Evolutionary conservation across 306 rosid species (phyloP), one percentile per base, ranked within the genome.

Genomic region (Dalbergia cultrata): DNA sequence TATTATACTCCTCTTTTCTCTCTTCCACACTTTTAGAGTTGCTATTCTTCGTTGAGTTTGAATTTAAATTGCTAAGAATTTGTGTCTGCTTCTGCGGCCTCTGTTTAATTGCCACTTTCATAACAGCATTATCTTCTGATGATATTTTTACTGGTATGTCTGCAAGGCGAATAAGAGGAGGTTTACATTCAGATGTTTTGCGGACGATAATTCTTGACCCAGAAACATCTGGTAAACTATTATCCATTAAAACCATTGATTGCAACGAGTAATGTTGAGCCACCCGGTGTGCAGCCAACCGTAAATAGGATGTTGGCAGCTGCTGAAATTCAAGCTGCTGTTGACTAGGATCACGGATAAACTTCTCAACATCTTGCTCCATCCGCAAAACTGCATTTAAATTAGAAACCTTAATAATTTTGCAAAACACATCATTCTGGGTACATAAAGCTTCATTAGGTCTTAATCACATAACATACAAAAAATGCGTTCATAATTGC

Each of bases 211-310:
- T 95, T 83, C 88, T 90, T 17, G 96, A 91, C 67, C 99, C 98
- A 72, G 97, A 88, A 52, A 97, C 97, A 88, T 95, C 99, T 22
- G 96, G 93, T 31, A 87, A 82, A 84, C 88, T 87, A 85, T 90
- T 90, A 82, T 95, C 99, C 81, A 90, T 72, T 71, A 93, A 86
- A 82, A 95, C 99, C 99, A 95, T 91, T 66, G 99, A 91, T 88
- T 91, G 98, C 87, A 95, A 79, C 0, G 89, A 88, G 80, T 95
- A 95, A 84, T 95, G 99, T 77, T 93, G 99, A 33, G 99, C 99
- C 54, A 95, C 93, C 59, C 99, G 96, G 83, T 95, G 99, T 13
- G 99, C 99, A 79, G 99, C 99, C 88, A 95, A 74, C 67, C 99
- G 90, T 63, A 95, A 89, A 85, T 95, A 95, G 78, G 99, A 95